These are phyloP conservation scores for Globisporangium iwayamae DNA, from an alignment of 352 stramenopile species.

Conservation along the genomic window DNA sequence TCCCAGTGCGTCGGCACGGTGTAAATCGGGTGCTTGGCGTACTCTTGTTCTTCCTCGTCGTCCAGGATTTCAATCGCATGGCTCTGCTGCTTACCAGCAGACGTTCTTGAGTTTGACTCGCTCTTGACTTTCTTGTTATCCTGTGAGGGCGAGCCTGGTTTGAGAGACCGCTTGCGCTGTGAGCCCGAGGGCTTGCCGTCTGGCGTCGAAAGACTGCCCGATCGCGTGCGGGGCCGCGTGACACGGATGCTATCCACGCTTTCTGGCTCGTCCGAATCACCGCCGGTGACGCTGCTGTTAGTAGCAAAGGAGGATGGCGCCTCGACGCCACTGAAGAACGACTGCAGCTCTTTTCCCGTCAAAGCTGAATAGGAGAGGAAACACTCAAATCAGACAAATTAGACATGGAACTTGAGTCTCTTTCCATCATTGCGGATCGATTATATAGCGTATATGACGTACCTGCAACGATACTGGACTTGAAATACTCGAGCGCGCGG, in stretches of 20 bases:
- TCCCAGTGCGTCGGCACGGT: slow-evolving; percentile 73
- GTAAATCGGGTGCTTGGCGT: slow-evolving; percentile 50
- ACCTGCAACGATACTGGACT: slow-evolving; percentile 57
- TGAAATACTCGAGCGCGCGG: slow-evolving; percentile 58
- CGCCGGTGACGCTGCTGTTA: neutral
- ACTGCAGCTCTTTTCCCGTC: slow-evolving; percentile 5
- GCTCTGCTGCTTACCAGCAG: slow-evolving; percentile 10
- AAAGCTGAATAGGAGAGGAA: slow-evolving; percentile 5
- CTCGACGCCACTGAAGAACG: slow-evolving; percentile 5
- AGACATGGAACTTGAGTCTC: neutral
- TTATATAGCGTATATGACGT: neutral
- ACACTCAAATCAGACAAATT: neutral
- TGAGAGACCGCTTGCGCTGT: slow-evolving; percentile 34
- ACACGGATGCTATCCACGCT: neutral
- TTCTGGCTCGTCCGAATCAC: neutral
- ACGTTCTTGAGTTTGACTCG: neutral
- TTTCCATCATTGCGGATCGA: neutral
- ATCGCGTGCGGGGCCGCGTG: slow-evolving; percentile 1
- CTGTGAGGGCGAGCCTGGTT: slow-evolving; percentile 10
- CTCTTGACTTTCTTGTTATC: slow-evolving; percentile 17
- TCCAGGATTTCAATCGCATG: slow-evolving; percentile 7
- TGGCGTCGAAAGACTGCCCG: slow-evolving; percentile 27
- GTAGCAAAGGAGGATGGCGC: neutral
- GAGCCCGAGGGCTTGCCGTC: slow-evolving; percentile 21
- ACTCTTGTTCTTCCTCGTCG: slow-evolving; percentile 25